These are phyloP conservation scores for Naganishia antarctica DNA, from an alignment of 768 basidiomycete genomes.

Conservation along the genomic window DNA sequence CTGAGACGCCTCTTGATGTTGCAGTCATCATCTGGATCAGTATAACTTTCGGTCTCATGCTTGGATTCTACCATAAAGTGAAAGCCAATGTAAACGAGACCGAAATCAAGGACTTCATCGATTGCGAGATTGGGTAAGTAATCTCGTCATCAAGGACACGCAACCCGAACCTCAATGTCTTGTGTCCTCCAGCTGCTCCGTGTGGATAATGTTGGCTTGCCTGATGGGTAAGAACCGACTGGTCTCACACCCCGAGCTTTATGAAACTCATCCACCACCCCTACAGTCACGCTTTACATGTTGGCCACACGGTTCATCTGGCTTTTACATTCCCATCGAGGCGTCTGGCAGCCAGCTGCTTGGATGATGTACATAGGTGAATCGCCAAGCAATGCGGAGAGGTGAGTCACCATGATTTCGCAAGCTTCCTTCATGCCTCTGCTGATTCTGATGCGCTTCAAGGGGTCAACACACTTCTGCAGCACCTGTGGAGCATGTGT, in stretches of 20 bases:
- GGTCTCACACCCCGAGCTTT: no score
- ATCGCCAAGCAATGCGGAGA: neutral
- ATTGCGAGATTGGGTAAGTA: constrained; percentile 5
- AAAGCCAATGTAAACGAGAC: neutral
- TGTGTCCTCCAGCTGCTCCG: neutral
- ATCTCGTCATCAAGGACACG: no score
- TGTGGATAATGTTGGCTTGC: neutral
- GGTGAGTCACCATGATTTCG: no score
- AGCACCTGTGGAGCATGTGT: no score
- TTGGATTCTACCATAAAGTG: neutral
- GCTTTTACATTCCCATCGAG: neutral
- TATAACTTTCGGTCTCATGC: constrained; percentile 9
- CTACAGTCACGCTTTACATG: neutral
- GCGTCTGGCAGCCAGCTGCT: constrained; percentile 5
- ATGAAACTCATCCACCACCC: neutral
- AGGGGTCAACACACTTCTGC: no score
- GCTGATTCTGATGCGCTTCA: no score
- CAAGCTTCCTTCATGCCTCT: no score
- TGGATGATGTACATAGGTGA: constrained; percentile 20
- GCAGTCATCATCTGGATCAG: constrained; percentile 10
- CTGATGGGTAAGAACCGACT: neutral
- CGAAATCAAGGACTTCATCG: neutral
- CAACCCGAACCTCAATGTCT: neutral
- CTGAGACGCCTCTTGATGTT: neutral
- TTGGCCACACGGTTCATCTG: neutral